phyloP scores from a whole-genome alignment of 345 rosid genomes.

The Mallotus nudiflorus region DNA sequence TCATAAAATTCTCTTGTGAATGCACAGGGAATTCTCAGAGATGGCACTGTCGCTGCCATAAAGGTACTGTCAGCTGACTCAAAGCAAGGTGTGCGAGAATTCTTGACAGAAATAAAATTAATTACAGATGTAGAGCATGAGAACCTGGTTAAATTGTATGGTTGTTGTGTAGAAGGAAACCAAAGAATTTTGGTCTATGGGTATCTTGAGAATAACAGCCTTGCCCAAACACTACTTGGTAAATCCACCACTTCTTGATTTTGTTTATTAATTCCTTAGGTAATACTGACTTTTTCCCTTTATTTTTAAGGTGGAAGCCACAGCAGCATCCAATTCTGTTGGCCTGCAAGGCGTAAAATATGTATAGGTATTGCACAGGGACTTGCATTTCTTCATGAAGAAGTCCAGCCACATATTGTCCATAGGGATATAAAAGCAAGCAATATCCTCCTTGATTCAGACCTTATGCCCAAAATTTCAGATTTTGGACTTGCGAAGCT shows the following conservation, averaged over 20 bases:
- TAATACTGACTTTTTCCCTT: constrained; percentile 5
- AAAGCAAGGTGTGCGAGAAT: constrained; percentile 62
- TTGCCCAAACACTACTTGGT: constrained; percentile 70
- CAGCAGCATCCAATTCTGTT: constrained; percentile 50
- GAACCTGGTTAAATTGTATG: constrained; percentile 58
- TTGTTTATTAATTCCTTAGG: constrained; percentile 7
- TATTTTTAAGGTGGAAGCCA: constrained; percentile 38
- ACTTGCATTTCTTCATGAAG: constrained; percentile 71
- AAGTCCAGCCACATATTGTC: constrained; percentile 55
- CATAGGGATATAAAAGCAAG: constrained; percentile 84
- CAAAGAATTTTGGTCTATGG: constrained; percentile 70
- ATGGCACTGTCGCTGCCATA: constrained; percentile 55
- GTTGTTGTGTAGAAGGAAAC: constrained; percentile 63
- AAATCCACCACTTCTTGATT: not conserved
- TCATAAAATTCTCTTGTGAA: constrained; percentile 5
- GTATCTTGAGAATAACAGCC: constrained; percentile 72
- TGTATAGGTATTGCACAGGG: constrained; percentile 70
- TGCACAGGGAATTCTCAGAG: constrained; percentile 53
- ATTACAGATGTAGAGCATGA: constrained; percentile 57
- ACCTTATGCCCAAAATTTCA: constrained; percentile 62
- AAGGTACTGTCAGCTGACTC: constrained; percentile 65
- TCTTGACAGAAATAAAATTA: constrained; percentile 63
- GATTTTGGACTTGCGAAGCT: constrained; percentile 84
- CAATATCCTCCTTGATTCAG: constrained; percentile 60
- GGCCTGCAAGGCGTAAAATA: constrained; percentile 50